Evolutionary conservation across 495 filamentous ascomycete species (phyloP).

Genomic region (Annulohypoxylon moriforme): DNA sequence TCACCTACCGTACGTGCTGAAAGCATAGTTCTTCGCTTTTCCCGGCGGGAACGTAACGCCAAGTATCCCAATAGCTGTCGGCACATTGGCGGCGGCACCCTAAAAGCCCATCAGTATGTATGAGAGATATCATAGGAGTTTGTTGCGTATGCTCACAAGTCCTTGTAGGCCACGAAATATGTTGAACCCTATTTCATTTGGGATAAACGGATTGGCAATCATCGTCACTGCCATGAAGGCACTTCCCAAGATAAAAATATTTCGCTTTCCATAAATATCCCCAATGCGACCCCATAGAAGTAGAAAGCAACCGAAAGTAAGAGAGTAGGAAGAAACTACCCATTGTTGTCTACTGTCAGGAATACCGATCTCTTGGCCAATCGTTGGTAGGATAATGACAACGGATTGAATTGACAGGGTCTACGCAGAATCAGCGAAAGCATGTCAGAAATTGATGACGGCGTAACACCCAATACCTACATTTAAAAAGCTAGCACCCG

Average conservation of each 20-base stretch:
- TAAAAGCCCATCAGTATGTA: conserved; percentile 53
- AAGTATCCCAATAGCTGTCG: conserved; percentile 72
- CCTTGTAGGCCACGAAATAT: conserved; percentile 78
- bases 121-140: not conserved
- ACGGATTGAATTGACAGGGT: conserved; percentile 68
- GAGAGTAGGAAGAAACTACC: conserved; percentile 70
- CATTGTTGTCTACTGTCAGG: conserved; percentile 69
- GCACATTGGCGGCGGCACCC: conserved; percentile 74
- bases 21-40: conserved; percentile 72
- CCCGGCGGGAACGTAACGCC: conserved; percentile 70
- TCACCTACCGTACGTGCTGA: conserved; percentile 59
- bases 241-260: conserved; percentile 74
- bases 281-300: conserved; percentile 78
- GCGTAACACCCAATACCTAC: conserved; percentile 45
- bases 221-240: conserved; percentile 71
- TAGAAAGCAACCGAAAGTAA: conserved; percentile 77
- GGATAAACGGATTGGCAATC: conserved; percentile 72
- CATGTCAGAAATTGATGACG: not conserved
- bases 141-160: conserved; percentile 61
- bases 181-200: conserved; percentile 74
- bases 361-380: conserved; percentile 64
- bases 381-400: conserved; percentile 71
- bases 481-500: conserved; percentile 67
- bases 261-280: conserved; percentile 78
- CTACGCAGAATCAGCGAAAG: conserved; percentile 45